Evolutionary conservation across 441 rosid genomes (phyloP).

Genomic region (Mallotus japonicus): DNA sequence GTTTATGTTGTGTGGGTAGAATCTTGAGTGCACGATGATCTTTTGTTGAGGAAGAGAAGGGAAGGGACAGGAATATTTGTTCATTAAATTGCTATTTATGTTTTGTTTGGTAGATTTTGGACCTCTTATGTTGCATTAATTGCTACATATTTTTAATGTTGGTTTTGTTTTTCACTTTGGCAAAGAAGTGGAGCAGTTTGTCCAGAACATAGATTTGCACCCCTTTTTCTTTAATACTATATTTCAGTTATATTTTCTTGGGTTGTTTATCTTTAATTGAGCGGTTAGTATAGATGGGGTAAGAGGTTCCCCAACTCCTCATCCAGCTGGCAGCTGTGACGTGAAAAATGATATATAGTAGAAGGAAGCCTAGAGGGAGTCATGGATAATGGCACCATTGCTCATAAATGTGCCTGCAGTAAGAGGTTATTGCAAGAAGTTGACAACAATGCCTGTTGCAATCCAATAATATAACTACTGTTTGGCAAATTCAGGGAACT

Average conservation of each 20-base stretch:
- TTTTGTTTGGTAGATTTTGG: conserved; percentile 1
- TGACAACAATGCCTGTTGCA: background rate
- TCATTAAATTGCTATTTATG: background rate
- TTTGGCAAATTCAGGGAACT: background rate
- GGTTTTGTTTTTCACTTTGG: conserved; percentile 9
- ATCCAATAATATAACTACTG: background rate
- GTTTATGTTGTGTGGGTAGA: conserved; percentile 51
- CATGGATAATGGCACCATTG: background rate
- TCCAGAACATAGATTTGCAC: conserved; percentile 3
- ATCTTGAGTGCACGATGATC: background rate
- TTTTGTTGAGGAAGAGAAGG: background rate
- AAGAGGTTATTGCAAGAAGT: background rate
- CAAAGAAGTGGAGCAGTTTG: conserved; percentile 3
- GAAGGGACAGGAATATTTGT: background rate
- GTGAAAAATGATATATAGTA: background rate
- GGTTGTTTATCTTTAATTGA: no score
- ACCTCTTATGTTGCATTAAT: conserved; percentile 2
- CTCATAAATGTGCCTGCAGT: background rate
- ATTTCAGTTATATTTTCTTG: background rate
- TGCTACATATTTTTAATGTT: background rate
- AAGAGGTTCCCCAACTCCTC: background rate
- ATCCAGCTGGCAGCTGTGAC: background rate
- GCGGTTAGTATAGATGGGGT: background rate
- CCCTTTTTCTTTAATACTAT: no score
- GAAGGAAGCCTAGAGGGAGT: background rate